Evolutionary conservation across 306 rosid genomes (phyloP).

Genomic region (Cicer chorassanicum): DNA sequence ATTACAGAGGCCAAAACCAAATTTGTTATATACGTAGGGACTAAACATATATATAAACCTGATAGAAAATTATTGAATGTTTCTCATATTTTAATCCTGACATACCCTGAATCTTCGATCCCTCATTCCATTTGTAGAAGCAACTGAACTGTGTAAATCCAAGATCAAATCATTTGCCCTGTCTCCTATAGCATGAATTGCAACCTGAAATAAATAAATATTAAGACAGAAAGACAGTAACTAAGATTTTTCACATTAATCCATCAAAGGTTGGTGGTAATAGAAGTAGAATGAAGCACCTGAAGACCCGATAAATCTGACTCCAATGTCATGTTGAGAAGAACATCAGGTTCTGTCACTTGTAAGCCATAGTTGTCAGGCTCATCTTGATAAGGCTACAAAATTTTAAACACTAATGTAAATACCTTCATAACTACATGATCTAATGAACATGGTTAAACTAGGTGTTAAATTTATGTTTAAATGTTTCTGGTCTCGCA

Average conservation of each 20-base stretch:
- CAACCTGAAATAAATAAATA: slow-evolving; percentile 65
- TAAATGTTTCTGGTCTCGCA: too few species aligned
- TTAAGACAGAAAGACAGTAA: slow-evolving; percentile 25
- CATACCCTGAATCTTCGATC: slow-evolving; percentile 88
- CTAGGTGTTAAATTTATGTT: slow-evolving; percentile 19
- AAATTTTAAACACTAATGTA: slow-evolving; percentile 32
- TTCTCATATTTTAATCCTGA: neutral
- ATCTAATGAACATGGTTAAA: neutral
- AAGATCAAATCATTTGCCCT: slow-evolving; percentile 81
- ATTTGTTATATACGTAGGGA: too few species aligned
- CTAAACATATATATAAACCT: too few species aligned
- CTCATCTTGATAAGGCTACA: slow-evolving; percentile 74
- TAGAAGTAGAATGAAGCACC: slow-evolving; percentile 51
- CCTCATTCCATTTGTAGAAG: slow-evolving; percentile 65
- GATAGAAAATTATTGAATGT: neutral
- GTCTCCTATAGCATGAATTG: slow-evolving; percentile 93
- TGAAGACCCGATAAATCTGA: slow-evolving; percentile 80
- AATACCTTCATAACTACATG: neutral
- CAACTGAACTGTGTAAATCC: slow-evolving; percentile 64
- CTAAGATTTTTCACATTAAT: slow-evolving; percentile 22
- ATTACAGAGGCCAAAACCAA: too few species aligned
- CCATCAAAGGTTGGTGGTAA: slow-evolving; percentile 4
- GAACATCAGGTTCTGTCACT: slow-evolving; percentile 61
- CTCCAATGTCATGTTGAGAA: slow-evolving; percentile 70
- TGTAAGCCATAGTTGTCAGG: slow-evolving; percentile 73